phyloP scores from a whole-genome alignment of 1,139 yeast species.

The Nadsonia commutata region DNA sequence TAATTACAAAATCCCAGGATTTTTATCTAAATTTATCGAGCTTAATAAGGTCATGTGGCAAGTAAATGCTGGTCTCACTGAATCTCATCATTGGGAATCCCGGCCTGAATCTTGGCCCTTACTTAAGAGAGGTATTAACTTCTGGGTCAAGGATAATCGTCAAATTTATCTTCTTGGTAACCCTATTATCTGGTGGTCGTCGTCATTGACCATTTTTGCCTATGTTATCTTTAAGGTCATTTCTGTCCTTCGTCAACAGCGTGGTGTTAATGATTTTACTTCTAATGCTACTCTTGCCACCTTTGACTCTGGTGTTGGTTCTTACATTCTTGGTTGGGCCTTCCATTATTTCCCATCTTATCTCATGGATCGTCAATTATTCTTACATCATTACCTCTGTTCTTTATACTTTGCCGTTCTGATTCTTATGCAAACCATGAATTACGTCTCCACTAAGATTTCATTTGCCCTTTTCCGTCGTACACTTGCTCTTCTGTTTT shows the following conservation, averaged over 20 bases:
- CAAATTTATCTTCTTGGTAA: constrained; percentile 86
- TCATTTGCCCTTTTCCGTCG: constrained; percentile 20
- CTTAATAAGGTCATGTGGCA: constrained; percentile 85
- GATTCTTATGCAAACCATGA: constrained; percentile 71
- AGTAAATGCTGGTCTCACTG: constrained; percentile 71
- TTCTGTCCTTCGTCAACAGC: constrained; percentile 65
- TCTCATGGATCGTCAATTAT: constrained; percentile 87
- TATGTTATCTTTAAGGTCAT: constrained; percentile 40
- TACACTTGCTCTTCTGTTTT: constrained; percentile 32
- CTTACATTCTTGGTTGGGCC: constrained; percentile 68
- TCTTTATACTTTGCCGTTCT: constrained; percentile 60
- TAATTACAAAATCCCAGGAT: constrained; percentile 48
- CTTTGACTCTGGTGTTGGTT: constrained; percentile 57
- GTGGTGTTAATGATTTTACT: constrained; percentile 25
- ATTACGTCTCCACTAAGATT: constrained; percentile 34
- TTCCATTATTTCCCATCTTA: constrained; percentile 78
- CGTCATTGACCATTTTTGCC: constrained; percentile 41
- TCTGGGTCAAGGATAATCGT: constrained; percentile 68
- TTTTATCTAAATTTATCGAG: constrained; percentile 60
- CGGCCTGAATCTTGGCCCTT: constrained; percentile 84
- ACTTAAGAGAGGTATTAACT: constrained; percentile 81
- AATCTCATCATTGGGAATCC: constrained; percentile 79
- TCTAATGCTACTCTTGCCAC: constrained; percentile 43
- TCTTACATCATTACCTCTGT: constrained; percentile 86
- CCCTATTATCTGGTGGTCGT: constrained; percentile 80